phyloP scores from a whole-genome alignment of 768 basidiomycete genomes.

The Tubosaeta sp. region DNA sequence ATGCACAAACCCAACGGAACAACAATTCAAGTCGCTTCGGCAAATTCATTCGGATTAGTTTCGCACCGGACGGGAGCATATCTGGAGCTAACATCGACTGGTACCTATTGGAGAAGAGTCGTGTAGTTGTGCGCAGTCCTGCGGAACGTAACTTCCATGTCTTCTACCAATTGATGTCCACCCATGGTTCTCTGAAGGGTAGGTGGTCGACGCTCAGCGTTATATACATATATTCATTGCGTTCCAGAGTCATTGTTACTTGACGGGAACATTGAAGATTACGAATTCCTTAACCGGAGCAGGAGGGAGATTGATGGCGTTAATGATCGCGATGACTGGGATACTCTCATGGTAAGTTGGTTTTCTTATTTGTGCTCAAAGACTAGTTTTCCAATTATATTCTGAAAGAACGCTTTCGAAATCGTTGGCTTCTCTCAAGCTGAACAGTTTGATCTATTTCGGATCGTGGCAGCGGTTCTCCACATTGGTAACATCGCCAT shows the following conservation, averaged over 20 bases:
- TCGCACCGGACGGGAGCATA: slow-evolving; percentile 89
- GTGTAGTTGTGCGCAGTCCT: slow-evolving; percentile 83
- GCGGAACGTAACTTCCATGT: slow-evolving; percentile 95
- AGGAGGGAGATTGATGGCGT: slow-evolving; percentile 92
- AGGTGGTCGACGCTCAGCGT: slow-evolving; percentile 12
- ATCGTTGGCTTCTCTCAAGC: slow-evolving; percentile 80
- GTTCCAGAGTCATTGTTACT: slow-evolving; percentile 66
- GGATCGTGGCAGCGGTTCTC: slow-evolving; percentile 88
- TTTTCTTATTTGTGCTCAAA: background rate
- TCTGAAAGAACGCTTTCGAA: slow-evolving; percentile 67
- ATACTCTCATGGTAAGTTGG: slow-evolving; percentile 55
- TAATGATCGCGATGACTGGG: slow-evolving; percentile 89
- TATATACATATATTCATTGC: slow-evolving; percentile 10
- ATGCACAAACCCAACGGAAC: slow-evolving; percentile 96
- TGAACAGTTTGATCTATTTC: slow-evolving; percentile 91
- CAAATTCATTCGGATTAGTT: slow-evolving; percentile 95
- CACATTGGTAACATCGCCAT: slow-evolving; percentile 94
- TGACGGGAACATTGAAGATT: slow-evolving; percentile 70
- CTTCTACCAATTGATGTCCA: slow-evolving; percentile 90
- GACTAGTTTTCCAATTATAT: slow-evolving; percentile 4
- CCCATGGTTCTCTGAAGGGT: slow-evolving; percentile 71
- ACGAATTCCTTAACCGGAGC: slow-evolving; percentile 89
- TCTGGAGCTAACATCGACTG: slow-evolving; percentile 98
- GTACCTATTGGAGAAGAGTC: slow-evolving; percentile 97
- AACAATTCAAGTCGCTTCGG: slow-evolving; percentile 99